Percentiles rank a stretch among this genome's conserved stretches.
phyloP scores from a whole-genome alignment of 768 basidiomycete genomes.

The Macrocybe gigantea region DNA sequence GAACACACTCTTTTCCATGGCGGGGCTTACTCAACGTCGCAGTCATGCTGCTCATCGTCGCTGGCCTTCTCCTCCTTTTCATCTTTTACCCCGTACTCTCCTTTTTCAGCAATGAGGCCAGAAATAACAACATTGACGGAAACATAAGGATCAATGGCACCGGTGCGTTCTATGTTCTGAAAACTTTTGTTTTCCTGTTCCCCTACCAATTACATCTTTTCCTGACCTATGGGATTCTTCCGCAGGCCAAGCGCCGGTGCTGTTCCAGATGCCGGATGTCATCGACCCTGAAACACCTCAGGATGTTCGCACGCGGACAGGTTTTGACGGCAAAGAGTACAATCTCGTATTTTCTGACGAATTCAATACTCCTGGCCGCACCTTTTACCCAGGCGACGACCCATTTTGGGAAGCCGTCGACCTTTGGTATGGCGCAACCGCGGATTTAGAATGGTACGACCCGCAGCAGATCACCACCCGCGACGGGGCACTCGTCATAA shows the following conservation, averaged over 20 bases:
- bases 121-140: constrained; percentile 45
- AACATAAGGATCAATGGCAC: constrained; percentile 63
- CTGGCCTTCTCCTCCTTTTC: constrained; percentile 66
- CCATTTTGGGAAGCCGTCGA: constrained; percentile 69
- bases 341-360: constrained; percentile 67
- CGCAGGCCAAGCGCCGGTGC: constrained; percentile 23
- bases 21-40: constrained; percentile 58
- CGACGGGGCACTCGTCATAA: constrained; percentile 63
- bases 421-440: constrained; percentile 68
- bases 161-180: constrained; percentile 15
- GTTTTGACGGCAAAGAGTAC: constrained; percentile 69
- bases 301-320: constrained; percentile 50
- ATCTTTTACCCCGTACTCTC: constrained; percentile 71
- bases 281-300: constrained; percentile 72
- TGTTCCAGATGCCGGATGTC: constrained; percentile 31
- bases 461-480: constrained; percentile 60
- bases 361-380: constrained; percentile 55
- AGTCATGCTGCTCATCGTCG: constrained; percentile 57
- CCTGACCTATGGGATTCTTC: constrained; percentile 54
- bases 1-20: constrained; percentile 36
- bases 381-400: constrained; percentile 45
- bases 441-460: constrained; percentile 75
- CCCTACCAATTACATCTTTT: constrained; percentile 7
- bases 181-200: background rate
- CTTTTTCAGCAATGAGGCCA: constrained; percentile 35